phyloP scores from a whole-genome alignment of 371 early-diverging fungal species.

The Mortierella sp. region DNA sequence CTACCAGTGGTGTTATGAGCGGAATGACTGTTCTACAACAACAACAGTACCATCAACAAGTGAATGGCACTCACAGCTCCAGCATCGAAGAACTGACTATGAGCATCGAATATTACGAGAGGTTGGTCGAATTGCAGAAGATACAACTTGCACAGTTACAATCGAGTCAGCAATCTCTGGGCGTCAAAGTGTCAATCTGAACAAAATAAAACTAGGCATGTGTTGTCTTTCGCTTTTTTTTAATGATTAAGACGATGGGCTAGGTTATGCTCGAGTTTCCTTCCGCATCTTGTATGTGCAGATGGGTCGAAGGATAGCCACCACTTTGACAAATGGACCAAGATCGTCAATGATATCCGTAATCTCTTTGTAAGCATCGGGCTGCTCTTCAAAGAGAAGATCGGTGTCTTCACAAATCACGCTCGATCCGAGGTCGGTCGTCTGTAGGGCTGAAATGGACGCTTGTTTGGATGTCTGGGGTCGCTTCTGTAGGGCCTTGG shows the following conservation, averaged over 20 bases:
- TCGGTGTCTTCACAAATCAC: conserved; percentile 64
- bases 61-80: background rate
- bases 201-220: background rate
- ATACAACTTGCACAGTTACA: conserved; percentile 6
- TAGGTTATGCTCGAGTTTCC: conserved; percentile 37
- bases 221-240: background rate
- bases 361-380: conserved; percentile 66
- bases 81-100: conserved; percentile 21
- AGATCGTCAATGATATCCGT: conserved; percentile 61
- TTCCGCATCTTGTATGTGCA: conserved; percentile 65
- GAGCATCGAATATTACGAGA: conserved; percentile 26
- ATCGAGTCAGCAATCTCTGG: conserved; percentile 5
- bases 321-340: conserved; percentile 50
- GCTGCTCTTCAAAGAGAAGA: conserved; percentile 63
- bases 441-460: conserved; percentile 49
- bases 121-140: conserved; percentile 22
- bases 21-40: too few relatives aligned
- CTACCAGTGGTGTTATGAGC: background rate
- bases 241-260: too few relatives aligned
- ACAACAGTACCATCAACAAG: too few relatives aligned
- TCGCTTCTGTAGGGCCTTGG: conserved; percentile 54
- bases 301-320: conserved; percentile 61
- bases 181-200: too few relatives aligned
- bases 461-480: conserved; percentile 41
- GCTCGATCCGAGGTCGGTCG: conserved; percentile 56